phyloP scores from a whole-genome alignment of 257 asterid species.

The Lavandula angustifolia region DNA sequence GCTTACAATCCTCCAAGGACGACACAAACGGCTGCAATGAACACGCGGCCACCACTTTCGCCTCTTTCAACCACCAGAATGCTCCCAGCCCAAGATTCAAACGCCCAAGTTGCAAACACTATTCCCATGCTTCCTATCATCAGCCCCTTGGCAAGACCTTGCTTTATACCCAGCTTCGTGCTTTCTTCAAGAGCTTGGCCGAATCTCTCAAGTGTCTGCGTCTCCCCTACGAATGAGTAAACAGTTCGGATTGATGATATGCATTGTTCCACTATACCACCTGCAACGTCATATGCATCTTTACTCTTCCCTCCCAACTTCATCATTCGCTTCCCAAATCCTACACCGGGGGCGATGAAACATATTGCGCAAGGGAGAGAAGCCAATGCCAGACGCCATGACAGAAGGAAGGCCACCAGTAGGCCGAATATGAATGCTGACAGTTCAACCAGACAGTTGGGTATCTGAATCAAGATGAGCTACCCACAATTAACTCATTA shows the following conservation, averaged over 20 bases:
- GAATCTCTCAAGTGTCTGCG: constrained; percentile 53
- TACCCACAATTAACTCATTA: too few relatives aligned
- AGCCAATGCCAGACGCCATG: constrained; percentile 74
- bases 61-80: constrained; percentile 58
- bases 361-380: constrained; percentile 65
- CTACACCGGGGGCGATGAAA: constrained; percentile 62
- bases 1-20: constrained; percentile 78
- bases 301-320: constrained; percentile 49
- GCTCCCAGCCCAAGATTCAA: constrained; percentile 80
- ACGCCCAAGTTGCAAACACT: constrained; percentile 68
- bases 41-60: constrained; percentile 70
- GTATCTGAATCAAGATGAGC: constrained; percentile 47
- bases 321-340: constrained; percentile 65
- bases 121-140: constrained; percentile 86
- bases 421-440: constrained; percentile 52
- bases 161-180: constrained; percentile 57
- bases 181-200: constrained; percentile 55
- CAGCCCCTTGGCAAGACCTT: constrained; percentile 65
- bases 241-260: constrained; percentile 70
- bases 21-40: constrained; percentile 54
- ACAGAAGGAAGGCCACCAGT: constrained; percentile 58
- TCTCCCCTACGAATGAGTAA: constrained; percentile 74
- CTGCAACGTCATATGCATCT: constrained; percentile 60
- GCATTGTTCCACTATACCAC: constrained; percentile 66
- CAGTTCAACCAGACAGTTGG: constrained; percentile 57